Percentiles rank a stretch among this genome's conserved stretches.
Evolutionary conservation across 345 rosid species (phyloP).

Genomic region (Salix brachista): DNA sequence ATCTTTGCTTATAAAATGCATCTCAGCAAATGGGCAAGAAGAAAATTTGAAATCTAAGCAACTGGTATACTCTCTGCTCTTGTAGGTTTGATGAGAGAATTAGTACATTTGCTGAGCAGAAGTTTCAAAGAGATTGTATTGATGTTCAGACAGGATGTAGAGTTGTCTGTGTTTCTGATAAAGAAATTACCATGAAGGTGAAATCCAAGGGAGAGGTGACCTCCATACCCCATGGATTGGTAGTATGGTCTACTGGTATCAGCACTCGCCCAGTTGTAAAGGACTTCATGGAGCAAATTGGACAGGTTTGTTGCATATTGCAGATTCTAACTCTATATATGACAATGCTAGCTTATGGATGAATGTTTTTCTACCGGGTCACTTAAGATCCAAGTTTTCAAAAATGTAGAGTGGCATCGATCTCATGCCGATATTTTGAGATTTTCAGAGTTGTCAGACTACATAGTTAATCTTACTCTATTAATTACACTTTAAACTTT

Average conservation of each 20-base stretch:
- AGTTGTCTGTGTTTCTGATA: slow-evolving; percentile 65
- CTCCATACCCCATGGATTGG: slow-evolving; percentile 74
- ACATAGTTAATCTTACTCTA: not conserved
- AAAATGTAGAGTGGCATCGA: not conserved
- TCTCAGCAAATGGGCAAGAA: not conserved
- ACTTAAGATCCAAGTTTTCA: not conserved
- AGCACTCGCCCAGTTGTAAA: slow-evolving; percentile 70
- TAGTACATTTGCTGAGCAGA: slow-evolving; percentile 79
- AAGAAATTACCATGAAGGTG: slow-evolving; percentile 61
- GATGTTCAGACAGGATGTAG: slow-evolving; percentile 81
- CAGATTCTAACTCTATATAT: not conserved
- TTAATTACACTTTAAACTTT: not conserved
- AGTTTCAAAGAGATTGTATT: slow-evolving; percentile 79
- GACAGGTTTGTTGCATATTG: slow-evolving; percentile 49
- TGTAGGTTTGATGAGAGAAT: slow-evolving; percentile 87
- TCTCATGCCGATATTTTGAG: not conserved
- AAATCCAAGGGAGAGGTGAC: slow-evolving; percentile 55
- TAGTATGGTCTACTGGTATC: slow-evolving; percentile 92
- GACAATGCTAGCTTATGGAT: not conserved
- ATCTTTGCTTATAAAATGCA: not conserved
- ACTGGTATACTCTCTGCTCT: not conserved
- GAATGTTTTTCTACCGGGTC: not conserved
- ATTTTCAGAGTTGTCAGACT: not conserved
- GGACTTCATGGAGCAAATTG: slow-evolving; percentile 88
- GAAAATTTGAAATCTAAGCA: not conserved